A percentile compares a stretch with the other conserved stretches of the same genome.
phyloP scores from a whole-genome alignment of 2,329 filamentous ascomycete genomes.

The Alternaria postmessia region DNA sequence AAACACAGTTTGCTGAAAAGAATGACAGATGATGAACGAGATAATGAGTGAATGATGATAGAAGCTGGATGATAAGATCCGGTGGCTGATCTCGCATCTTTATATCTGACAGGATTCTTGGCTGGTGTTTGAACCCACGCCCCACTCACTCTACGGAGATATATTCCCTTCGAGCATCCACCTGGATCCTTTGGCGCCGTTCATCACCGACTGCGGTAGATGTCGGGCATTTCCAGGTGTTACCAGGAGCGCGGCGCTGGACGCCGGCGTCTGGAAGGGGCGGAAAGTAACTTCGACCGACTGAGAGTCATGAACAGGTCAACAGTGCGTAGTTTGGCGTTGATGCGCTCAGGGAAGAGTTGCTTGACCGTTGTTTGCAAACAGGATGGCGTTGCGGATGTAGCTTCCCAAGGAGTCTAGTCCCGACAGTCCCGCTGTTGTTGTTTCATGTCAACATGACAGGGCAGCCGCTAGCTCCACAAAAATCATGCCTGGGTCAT shows the following conservation, averaged over 20 bases:
- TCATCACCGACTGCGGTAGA: slow-evolving; percentile 10
- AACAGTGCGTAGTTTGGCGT: not conserved
- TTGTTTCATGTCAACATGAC: slow-evolving; percentile 10
- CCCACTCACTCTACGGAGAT: slow-evolving; percentile 19
- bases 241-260: not conserved
- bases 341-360: not conserved
- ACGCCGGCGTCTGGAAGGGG: not conserved
- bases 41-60: slow-evolving; percentile 21
- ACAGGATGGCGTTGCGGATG: not conserved
- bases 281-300: not conserved
- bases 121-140: slow-evolving; percentile 14
- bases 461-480: slow-evolving; percentile 5
- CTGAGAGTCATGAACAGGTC: not conserved
- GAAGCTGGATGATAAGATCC: not conserved
- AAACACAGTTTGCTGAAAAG: slow-evolving; percentile 32
- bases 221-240: not conserved
- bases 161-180: slow-evolving; percentile 4
- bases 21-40: not conserved
- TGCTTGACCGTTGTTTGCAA: not conserved
- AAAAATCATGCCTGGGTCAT: not conserved
- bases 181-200: not conserved
- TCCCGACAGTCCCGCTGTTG: slow-evolving; percentile 2
- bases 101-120: slow-evolving; percentile 21
- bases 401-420: slow-evolving; percentile 1
- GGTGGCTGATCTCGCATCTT: slow-evolving; percentile 11